phyloP scores from a whole-genome alignment of 2,329 filamentous ascomycete genomes.

The Pezicula radicicola region DNA sequence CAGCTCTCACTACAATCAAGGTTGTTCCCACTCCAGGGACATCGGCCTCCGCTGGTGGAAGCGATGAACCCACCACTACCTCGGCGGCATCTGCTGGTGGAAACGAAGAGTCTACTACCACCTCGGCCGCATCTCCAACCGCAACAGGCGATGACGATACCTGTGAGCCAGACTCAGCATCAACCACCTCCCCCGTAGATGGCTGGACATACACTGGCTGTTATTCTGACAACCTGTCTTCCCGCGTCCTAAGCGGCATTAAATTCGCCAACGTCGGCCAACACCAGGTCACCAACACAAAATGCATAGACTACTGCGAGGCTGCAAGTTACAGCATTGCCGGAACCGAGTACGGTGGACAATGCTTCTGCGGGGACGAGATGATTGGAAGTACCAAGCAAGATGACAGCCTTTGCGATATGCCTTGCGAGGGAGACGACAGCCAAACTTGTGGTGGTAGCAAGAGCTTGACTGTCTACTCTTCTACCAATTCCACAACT shows the following conservation, averaged over 20 bases:
- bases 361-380: conserved; percentile 45
- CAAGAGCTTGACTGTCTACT: conserved; percentile 44
- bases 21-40: not conserved
- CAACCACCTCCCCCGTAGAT: conserved; percentile 15
- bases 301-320: conserved; percentile 48
- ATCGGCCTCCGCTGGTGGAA: not conserved
- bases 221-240: conserved; percentile 33
- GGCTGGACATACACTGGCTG: conserved; percentile 40
- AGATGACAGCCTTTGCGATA: conserved; percentile 42
- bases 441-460: conserved; percentile 48
- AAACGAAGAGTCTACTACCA: conserved; percentile 1
- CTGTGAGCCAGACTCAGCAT: conserved; percentile 8
- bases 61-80: not conserved
- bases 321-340: conserved; percentile 41
- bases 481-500: conserved; percentile 26
- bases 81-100: conserved; percentile 1
- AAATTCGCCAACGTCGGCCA: conserved; percentile 38
- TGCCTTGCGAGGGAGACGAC: conserved; percentile 46
- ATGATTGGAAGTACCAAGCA: conserved; percentile 37
- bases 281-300: conserved; percentile 36
- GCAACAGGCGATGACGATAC: not conserved
- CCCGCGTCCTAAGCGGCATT: conserved; percentile 37
- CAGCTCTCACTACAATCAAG: not conserved
- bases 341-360: conserved; percentile 45
- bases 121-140: not conserved